Evolutionary conservation across 2,329 filamentous ascomycete genomes (phyloP), one percentile per base, ranked within the genome.

Genomic region (Fusarium cyanostomum): DNA sequence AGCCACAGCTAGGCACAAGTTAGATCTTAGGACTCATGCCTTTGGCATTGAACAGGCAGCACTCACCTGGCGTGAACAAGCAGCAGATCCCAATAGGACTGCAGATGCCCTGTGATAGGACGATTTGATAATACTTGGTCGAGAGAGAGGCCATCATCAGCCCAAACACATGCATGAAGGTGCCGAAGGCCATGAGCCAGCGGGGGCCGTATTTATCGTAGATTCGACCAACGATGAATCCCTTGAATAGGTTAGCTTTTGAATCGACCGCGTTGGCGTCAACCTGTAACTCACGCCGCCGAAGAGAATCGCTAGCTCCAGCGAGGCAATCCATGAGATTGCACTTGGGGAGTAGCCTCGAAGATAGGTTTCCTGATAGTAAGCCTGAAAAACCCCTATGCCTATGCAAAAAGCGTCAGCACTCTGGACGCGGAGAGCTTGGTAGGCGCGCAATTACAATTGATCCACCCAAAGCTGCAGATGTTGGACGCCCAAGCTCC

Each of bases 151-250:
- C 80, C 85, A 89, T 88, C 84, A 90, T 88, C 3, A 89, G 69
- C 4, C 85, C 83, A 49, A 89, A 83, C 9, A 89, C 81, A 52
- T 88, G 84, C 18, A 87, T 71, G 42, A 87, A 77, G 0, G 80
- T 82, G 7, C 86, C 86, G 13, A 74, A 68, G 0, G 85, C 38
- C 1, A 89, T 71, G 0, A 91, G 76, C 34, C 77, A 81, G n/a
- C 82, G 81, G 0, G 88, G 86, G 0, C 89, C 89, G 54, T 86
- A 84, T 54, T 81, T 84, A 68, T 92, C 89, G 62, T 83, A 89
- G 1, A 89, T 60, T 26, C 80, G 81, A 1, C 89, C 89, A 12
- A 88, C 81, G 8, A 91, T 67, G 0, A 87, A 86, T 0, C 88
- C 87, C 62, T 82, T 6, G 21, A 21, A 21, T 4, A 5, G 2